Evolutionary conservation across 805 yeast genomes (phyloP).

Genomic region (Zygoascus ofunaensis): DNA sequence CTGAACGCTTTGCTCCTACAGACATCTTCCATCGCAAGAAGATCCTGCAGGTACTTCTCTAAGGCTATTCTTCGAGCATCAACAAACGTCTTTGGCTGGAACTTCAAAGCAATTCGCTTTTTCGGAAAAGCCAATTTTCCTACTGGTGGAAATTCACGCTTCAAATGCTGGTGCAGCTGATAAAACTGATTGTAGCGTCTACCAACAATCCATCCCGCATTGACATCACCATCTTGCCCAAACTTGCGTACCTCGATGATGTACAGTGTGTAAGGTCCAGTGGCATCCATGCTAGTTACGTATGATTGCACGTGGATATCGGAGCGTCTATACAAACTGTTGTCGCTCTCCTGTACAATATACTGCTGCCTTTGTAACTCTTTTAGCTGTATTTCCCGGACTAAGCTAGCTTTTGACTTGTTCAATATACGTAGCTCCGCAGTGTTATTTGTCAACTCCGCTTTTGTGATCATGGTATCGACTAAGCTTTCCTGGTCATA

Average conservation of each 20-base stretch:
- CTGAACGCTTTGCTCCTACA: conserved; percentile 68
- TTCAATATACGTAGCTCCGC: conserved; percentile 58
- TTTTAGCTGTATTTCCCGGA: conserved; percentile 62
- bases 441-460: conserved; percentile 72
- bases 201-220: conserved; percentile 86
- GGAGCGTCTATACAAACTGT: conserved; percentile 51
- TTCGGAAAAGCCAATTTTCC: conserved; percentile 42
- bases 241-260: conserved; percentile 65
- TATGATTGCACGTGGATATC: conserved; percentile 34
- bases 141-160: conserved; percentile 42
- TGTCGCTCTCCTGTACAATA: conserved; percentile 73
- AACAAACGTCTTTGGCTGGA: conserved; percentile 52
- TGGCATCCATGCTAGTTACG: conserved; percentile 42
- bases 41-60: conserved; percentile 49
- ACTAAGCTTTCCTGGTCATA: conserved; percentile 56
- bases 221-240: conserved; percentile 33
- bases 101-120: conserved; percentile 55
- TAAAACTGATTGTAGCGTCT: conserved; percentile 80
- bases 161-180: conserved; percentile 57
- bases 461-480: conserved; percentile 62
- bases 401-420: conserved; percentile 58
- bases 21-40: conserved; percentile 55
- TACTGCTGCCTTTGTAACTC: conserved; percentile 73
- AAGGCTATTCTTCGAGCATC: conserved; percentile 56
- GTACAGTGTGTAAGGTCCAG: conserved; percentile 59